A percentile compares a stretch with the other conserved stretches of the same genome.
Evolutionary conservation across 2,329 filamentous ascomycete genomes (phyloP).

Genomic region (Aureobasidium lini): DNA sequence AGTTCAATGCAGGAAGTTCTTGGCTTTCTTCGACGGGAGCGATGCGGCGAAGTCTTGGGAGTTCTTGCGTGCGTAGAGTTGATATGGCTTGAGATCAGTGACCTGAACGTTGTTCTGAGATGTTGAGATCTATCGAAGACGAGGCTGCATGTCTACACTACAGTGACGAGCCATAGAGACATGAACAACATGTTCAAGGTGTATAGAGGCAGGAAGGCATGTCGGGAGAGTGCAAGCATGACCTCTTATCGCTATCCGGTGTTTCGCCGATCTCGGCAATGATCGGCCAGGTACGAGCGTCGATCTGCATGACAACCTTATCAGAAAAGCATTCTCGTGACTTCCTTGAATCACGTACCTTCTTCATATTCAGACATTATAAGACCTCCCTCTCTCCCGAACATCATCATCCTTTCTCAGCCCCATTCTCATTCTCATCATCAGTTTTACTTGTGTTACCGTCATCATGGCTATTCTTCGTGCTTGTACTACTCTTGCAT

Average conservation of each 20-base stretch:
- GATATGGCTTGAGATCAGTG: not conserved
- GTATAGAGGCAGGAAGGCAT: no score
- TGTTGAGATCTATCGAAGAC: no score
- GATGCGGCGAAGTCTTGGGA: not conserved
- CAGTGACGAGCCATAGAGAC: no score
- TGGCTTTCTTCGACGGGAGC: not conserved
- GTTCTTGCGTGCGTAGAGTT: not conserved
- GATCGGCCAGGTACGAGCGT: conserved; percentile 9
- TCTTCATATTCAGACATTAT: not conserved
- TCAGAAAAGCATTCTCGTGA: not conserved
- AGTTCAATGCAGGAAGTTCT: not conserved
- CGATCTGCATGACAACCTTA: conserved; percentile 11
- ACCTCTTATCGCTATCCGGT: not conserved
- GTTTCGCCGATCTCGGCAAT: not conserved
- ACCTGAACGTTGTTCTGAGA: no score
- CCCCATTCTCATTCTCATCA: not conserved
- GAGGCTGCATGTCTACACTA: no score
- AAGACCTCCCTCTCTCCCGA: not conserved
- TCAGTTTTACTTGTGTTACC: not conserved
- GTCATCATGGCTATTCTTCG: conserved; percentile 9
- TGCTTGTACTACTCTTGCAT: conserved; percentile 6
- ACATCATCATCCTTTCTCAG: not conserved
- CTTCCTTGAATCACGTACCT: not conserved
- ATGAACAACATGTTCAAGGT: not conserved
- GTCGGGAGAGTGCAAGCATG: not conserved